These are phyloP conservation scores for Sequoiadendron giganteum DNA, from an alignment of 75 land plant genomes.

Conservation along the genomic window DNA sequence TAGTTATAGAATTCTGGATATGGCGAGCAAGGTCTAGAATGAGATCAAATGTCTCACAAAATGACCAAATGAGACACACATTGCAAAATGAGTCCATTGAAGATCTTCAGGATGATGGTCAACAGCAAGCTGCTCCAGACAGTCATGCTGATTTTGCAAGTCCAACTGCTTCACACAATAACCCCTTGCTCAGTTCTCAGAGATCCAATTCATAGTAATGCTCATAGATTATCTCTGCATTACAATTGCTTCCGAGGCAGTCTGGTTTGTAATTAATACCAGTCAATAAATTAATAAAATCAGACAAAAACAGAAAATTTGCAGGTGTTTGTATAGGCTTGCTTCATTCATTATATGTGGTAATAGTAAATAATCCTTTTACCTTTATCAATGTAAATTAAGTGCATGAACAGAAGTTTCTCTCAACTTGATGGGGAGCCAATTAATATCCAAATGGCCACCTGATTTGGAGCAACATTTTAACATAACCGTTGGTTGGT, in stretches of 20 bases:
- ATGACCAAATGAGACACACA: neutral
- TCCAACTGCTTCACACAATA: neutral
- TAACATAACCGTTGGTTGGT: neutral
- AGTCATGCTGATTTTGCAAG: neutral
- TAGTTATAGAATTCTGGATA: conserved; percentile 22
- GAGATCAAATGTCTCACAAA: neutral
- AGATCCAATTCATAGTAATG: neutral
- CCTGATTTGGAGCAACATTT: neutral
- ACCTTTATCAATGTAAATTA: neutral
- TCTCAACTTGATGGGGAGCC: neutral
- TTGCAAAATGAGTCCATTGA: neutral
- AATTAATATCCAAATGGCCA: neutral
- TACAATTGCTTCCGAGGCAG: neutral
- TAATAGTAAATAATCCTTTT: neutral
- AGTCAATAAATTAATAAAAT: neutral
- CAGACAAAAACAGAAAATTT: neutral
- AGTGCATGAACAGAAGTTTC: neutral
- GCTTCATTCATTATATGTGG: neutral
- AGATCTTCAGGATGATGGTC: neutral
- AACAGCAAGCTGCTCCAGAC: neutral
- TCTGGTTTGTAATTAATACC: neutral
- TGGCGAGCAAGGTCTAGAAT: conserved; percentile 10
- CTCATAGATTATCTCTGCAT: neutral
- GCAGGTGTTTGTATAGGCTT: neutral
- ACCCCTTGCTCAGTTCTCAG: conserved; percentile 2